Percentiles rank a stretch among this genome's conserved stretches.
Evolutionary conservation across 768 basidiomycete species (phyloP).

Genomic region (Lactifluus echinatus): DNA sequence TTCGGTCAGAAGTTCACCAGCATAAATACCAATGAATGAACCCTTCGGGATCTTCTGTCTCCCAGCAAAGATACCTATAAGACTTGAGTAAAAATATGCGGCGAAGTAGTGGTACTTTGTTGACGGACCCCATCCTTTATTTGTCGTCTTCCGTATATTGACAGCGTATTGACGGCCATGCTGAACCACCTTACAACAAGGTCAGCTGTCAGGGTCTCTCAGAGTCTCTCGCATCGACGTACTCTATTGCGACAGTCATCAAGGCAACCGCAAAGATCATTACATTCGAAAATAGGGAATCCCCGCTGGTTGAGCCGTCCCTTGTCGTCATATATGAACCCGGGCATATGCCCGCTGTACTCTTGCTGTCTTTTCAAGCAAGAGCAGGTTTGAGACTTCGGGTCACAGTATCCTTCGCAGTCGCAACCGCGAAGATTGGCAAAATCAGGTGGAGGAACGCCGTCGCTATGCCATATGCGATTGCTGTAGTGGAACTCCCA

Average conservation of each 20-base stretch:
- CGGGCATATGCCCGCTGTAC: constrained; percentile 34
- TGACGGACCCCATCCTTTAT: constrained; percentile 79
- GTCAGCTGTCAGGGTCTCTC: not conserved
- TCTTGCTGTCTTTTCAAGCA: constrained; percentile 53
- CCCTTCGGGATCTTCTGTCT: constrained; percentile 55
- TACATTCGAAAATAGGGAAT: constrained; percentile 80
- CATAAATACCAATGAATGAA: constrained; percentile 74
- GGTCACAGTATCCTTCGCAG: constrained; percentile 70
- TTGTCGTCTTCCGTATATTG: constrained; percentile 55
- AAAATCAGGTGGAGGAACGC: constrained; percentile 58
- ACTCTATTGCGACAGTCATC: constrained; percentile 80
- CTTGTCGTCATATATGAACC: constrained; percentile 63
- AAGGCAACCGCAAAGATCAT: constrained; percentile 70
- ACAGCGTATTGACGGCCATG: constrained; percentile 59
- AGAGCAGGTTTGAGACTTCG: constrained; percentile 60
- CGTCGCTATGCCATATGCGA: constrained; percentile 62
- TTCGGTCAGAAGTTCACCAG: constrained; percentile 75
- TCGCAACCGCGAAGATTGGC: constrained; percentile 54
- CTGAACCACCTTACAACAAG: constrained; percentile 63
- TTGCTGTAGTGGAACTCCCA: constrained; percentile 91
- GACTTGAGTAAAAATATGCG: constrained; percentile 4
- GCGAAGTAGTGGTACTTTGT: not conserved
- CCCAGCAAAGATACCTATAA: constrained; percentile 61
- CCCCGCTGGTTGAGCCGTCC: constrained; percentile 40
- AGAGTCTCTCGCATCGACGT: constrained; percentile 22